Conservation (phyloP, 1,284 basidiomycete species). For the Thecaphora frezii region DNA sequence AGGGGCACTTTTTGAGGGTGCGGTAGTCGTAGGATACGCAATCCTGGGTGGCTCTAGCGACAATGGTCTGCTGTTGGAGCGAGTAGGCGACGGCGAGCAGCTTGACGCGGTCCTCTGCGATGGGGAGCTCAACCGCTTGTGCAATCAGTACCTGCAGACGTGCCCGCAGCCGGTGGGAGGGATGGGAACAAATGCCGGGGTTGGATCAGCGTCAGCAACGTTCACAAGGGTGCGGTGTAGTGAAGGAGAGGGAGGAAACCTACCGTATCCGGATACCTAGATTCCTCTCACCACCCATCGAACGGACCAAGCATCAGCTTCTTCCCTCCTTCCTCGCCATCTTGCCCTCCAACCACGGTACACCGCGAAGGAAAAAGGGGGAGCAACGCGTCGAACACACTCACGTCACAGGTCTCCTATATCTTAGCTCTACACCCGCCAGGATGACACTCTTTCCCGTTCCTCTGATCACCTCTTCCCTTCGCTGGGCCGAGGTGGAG, state of each 20-base stretch:
- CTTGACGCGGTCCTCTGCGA: conserved; percentile 35
- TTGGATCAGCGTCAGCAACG: conserved; percentile 7
- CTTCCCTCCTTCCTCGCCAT: no score
- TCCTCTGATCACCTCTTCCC: conserved; percentile 30
- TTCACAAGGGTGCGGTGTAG: not conserved
- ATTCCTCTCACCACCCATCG: no score
- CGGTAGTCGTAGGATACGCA: conserved; percentile 48
- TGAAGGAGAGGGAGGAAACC: conserved; percentile 5
- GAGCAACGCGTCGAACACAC: not conserved
- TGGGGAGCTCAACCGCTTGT: conserved; percentile 31
- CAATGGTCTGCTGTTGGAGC: conserved; percentile 34
- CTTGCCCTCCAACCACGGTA: no score
- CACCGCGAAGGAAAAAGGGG: no score
- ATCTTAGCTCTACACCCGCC: conserved; percentile 44
- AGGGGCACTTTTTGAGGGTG: conserved; percentile 35
- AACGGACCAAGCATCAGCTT: no score
- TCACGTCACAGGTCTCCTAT: conserved; percentile 38
- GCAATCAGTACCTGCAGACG: conserved; percentile 38
- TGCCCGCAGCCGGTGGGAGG: not conserved
- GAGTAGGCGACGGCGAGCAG: conserved; percentile 31
- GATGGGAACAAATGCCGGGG: not conserved
- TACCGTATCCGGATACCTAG: conserved; percentile 33
- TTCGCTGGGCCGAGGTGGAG: conserved; percentile 11
- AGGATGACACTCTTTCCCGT: conserved; percentile 44
- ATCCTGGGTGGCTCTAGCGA: conserved; percentile 37